phyloP scores from a whole-genome alignment of 73 alveolate species.

The Tetrahymena thermophila region DNA sequence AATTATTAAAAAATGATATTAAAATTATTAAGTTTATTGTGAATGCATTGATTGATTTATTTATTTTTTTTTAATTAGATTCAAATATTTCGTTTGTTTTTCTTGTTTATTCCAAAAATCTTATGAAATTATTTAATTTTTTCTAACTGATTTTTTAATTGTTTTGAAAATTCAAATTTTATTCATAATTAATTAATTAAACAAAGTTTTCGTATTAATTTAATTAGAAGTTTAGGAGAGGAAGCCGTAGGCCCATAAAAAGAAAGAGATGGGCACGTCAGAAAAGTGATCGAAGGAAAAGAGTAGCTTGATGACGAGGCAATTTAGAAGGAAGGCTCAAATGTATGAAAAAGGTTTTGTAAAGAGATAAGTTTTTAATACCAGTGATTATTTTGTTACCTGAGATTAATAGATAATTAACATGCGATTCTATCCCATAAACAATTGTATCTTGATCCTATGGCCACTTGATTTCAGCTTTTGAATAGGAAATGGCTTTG shows the following conservation, averaged over 20 bases:
- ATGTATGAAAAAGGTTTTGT: neutral
- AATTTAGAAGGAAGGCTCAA: neutral
- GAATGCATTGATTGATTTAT: neutral
- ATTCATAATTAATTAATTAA: neutral
- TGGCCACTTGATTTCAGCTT: neutral
- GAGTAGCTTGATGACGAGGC: slow-evolving; percentile 5
- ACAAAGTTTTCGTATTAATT: neutral
- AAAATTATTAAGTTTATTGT: neutral
- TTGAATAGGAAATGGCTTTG: neutral
- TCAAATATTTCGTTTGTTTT: too few relatives aligned
- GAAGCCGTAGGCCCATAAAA: neutral
- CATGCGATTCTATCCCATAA: neutral
- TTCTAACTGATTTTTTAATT: neutral
- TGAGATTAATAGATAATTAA: neutral
- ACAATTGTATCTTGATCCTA: slow-evolving; percentile 1
- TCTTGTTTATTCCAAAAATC: too few relatives aligned
- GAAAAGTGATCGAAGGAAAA: neutral
- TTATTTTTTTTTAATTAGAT: too few relatives aligned
- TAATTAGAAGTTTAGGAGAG: neutral
- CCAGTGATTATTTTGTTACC: neutral
- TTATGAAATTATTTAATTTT: neutral
- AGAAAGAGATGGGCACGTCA: neutral
- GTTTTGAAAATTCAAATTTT: neutral
- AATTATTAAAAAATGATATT: neutral
- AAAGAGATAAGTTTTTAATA: neutral